Evolutionary conservation across 306 rosid genomes (phyloP).

Genomic region (Cicer judaicum): DNA sequence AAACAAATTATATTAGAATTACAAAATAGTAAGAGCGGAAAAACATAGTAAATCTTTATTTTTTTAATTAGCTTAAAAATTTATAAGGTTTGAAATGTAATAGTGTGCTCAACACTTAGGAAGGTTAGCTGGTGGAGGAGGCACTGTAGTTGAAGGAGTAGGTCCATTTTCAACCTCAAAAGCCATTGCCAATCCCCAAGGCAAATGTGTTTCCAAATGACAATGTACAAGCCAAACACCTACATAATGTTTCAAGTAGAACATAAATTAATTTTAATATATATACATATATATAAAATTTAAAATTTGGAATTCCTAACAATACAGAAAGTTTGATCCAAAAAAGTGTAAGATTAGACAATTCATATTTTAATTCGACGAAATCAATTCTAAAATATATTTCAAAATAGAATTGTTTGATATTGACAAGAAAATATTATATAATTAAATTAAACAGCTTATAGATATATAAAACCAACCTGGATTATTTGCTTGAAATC

Average conservation of each 20-base stretch:
- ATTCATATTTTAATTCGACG: too few species aligned
- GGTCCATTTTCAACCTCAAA: slow-evolving; percentile 51
- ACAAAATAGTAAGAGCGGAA: slow-evolving; percentile 1
- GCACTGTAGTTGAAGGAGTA: slow-evolving; percentile 45
- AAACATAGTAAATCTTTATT: not conserved
- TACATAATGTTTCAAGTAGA: not conserved
- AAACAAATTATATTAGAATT: slow-evolving; percentile 16
- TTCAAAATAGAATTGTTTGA: too few species aligned
- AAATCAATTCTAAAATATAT: too few species aligned
- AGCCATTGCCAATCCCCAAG: slow-evolving; percentile 71
- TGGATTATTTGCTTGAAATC: slow-evolving; percentile 55
- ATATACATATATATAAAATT: too few species aligned
- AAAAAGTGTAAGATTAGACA: too few species aligned
- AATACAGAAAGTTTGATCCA: not conserved
- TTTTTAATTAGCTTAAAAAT: not conserved
- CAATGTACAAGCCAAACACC: slow-evolving; percentile 71
- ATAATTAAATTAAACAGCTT: too few species aligned
- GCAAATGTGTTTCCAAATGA: slow-evolving; percentile 72
- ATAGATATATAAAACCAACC: slow-evolving; percentile 24
- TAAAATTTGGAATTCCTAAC: not conserved
- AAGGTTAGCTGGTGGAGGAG: slow-evolving; percentile 68
- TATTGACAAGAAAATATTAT: too few species aligned
- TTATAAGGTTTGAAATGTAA: not conserved
- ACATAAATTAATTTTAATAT: not conserved
- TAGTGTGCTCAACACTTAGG: slow-evolving; percentile 53